A percentile compares a stretch with the other conserved stretches of the same genome.
phyloP scores from a whole-genome alignment of 371 early-diverging fungal genomes.

The Blakeslea trispora region DNA sequence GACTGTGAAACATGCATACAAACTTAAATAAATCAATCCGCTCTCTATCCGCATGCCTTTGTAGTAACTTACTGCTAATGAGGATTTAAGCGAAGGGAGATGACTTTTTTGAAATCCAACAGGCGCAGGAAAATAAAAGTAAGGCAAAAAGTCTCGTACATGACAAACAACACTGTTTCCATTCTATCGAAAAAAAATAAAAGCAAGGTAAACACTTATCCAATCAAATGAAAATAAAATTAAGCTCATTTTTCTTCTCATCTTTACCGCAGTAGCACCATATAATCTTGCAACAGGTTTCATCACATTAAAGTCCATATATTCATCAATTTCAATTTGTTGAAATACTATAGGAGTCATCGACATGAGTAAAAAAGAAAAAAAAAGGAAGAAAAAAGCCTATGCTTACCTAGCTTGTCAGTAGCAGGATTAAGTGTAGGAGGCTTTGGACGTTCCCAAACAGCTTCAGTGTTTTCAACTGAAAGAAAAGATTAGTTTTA shows the following conservation, averaged over 20 bases:
- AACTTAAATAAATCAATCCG: too few relatives aligned
- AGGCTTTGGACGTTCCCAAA: slow-evolving; percentile 36
- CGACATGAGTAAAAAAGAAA: too few relatives aligned
- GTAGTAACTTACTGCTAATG: slow-evolving; percentile 67
- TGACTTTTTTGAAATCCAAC: slow-evolving; percentile 68
- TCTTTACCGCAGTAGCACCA: slow-evolving; percentile 83
- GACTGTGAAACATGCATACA: slow-evolving; percentile 17
- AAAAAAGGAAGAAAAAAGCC: too few relatives aligned
- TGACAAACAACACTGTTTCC: slow-evolving; percentile 91
- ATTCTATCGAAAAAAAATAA: too few relatives aligned
- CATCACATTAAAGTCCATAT: slow-evolving; percentile 44
- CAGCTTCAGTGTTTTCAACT: slow-evolving; percentile 26
- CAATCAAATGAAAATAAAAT: not conserved
- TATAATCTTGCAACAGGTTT: slow-evolving; percentile 79
- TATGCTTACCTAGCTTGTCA: slow-evolving; percentile 48
- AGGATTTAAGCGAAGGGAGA: slow-evolving; percentile 54
- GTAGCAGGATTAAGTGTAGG: slow-evolving; percentile 31
- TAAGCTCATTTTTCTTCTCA: not conserved
- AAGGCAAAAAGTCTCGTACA: slow-evolving; percentile 92
- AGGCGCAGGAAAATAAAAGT: slow-evolving; percentile 96
- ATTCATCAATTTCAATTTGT: slow-evolving; percentile 93
- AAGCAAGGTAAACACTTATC: not conserved
- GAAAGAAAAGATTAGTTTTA: not conserved
- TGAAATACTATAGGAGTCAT: slow-evolving; percentile 84
- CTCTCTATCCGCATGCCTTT: too few relatives aligned